Conservation (phyloP, 805 yeast genomes). For the Helenozyma baotianmanensis region DNA sequence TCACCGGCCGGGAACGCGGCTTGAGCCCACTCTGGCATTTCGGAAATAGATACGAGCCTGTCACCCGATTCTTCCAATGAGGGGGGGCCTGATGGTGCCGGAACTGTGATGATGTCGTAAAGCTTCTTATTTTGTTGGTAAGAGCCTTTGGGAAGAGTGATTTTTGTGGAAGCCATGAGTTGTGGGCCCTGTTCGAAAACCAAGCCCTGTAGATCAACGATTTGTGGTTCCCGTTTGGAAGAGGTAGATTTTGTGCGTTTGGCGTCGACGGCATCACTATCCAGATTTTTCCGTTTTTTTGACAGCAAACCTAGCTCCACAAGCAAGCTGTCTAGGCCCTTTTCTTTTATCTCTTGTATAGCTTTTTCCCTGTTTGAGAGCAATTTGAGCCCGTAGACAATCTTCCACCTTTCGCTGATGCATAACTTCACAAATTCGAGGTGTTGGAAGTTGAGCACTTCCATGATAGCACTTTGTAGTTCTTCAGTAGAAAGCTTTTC, state of each 20-base stretch:
- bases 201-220: slow-evolving; percentile 60
- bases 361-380: slow-evolving; percentile 27
- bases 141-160: slow-evolving; percentile 79
- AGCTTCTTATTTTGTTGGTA: slow-evolving; percentile 65
- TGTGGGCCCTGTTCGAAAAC: slow-evolving; percentile 71
- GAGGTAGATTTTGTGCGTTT: slow-evolving; percentile 5
- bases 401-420: slow-evolving; percentile 44
- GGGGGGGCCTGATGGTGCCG: slow-evolving; percentile 58
- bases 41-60: slow-evolving; percentile 50
- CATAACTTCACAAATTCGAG: slow-evolving; percentile 46
- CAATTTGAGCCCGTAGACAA: slow-evolving; percentile 54
- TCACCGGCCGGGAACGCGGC: slow-evolving; percentile 66
- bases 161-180: slow-evolving; percentile 59
- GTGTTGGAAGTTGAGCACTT: slow-evolving; percentile 48
- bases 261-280: slow-evolving; percentile 1
- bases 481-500: slow-evolving; percentile 33
- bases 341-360: slow-evolving; percentile 41
- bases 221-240: slow-evolving; percentile 37
- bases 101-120: slow-evolving; percentile 90
- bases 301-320: slow-evolving; percentile 34
- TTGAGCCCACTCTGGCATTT: slow-evolving; percentile 80
- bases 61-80: slow-evolving; percentile 38
- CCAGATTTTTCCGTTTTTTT: slow-evolving; percentile 8
- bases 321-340: slow-evolving; percentile 38
- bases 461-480: slow-evolving; percentile 52